Percentiles rank a stretch among this genome's conserved stretches.
phyloP scores from a whole-genome alignment of 108 stramenopile genomes.

The Chaetoceros tenuissimus region DNA sequence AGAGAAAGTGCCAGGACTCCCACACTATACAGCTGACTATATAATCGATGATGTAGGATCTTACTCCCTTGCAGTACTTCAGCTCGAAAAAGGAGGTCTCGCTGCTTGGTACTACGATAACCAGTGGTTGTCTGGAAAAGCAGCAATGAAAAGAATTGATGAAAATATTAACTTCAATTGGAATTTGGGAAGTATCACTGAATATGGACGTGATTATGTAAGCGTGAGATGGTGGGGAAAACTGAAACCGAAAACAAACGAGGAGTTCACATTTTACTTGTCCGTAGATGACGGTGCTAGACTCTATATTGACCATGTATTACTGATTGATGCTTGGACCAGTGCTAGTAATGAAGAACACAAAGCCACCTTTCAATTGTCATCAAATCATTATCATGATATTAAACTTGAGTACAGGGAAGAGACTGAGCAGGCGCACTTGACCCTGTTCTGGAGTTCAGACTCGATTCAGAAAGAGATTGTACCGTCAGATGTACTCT shows the following conservation, averaged over 20 bases:
- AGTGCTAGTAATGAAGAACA: slow-evolving; percentile 23
- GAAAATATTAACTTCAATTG: slow-evolving; percentile 43
- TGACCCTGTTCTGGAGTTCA: slow-evolving; percentile 59
- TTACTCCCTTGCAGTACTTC: slow-evolving; percentile 53
- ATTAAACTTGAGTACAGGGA: slow-evolving; percentile 71
- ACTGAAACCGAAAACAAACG: slow-evolving; percentile 36
- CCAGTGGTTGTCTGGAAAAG: slow-evolving; percentile 65
- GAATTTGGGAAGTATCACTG: slow-evolving; percentile 62
- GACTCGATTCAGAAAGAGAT: slow-evolving; percentile 33
- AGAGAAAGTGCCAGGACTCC: slow-evolving; percentile 62
- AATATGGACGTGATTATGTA: slow-evolving; percentile 72
- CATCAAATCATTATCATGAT: slow-evolving; percentile 48
- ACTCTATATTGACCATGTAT: slow-evolving; percentile 65
- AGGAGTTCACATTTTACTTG: slow-evolving; percentile 63
- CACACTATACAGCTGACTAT: slow-evolving; percentile 66
- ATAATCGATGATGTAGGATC: slow-evolving; percentile 36
- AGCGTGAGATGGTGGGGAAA: slow-evolving; percentile 77
- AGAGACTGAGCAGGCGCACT: slow-evolving; percentile 51
- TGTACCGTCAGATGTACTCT: slow-evolving; percentile 47
- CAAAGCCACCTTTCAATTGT: slow-evolving; percentile 31
- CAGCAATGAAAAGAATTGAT: slow-evolving; percentile 60
- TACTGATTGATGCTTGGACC: slow-evolving; percentile 70
- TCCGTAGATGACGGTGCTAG: slow-evolving; percentile 60
- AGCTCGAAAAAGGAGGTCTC: slow-evolving; percentile 66
- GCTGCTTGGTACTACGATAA: slow-evolving; percentile 70